Conservation (phyloP, 2,329 filamentous ascomycete genomes). For the Lasiodiplodia citricola region DNA sequence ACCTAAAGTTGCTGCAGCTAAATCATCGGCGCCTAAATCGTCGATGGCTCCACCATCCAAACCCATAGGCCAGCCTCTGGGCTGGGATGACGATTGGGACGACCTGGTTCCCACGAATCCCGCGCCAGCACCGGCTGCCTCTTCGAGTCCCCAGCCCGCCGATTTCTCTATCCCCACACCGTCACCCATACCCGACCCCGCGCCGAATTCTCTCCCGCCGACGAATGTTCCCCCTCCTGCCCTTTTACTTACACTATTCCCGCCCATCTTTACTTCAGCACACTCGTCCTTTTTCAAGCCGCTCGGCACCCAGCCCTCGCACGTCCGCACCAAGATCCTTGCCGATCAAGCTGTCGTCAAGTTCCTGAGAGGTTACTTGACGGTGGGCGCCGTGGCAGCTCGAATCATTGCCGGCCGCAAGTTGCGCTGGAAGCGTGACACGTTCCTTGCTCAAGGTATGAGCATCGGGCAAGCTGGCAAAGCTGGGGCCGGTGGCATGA, state of each 20-base stretch:
- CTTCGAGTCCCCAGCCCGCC: background rate
- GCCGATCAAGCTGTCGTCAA: slow-evolving; percentile 65
- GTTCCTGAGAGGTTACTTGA: slow-evolving; percentile 69
- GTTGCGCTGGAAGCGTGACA: slow-evolving; percentile 88
- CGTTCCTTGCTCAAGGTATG: slow-evolving; percentile 83
- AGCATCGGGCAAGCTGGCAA: slow-evolving; percentile 76
- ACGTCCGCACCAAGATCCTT: slow-evolving; percentile 67
- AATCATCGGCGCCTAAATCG: background rate
- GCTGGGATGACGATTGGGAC: slow-evolving; percentile 42
- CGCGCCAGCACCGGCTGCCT: slow-evolving; percentile 21
- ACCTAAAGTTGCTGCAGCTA: slow-evolving; percentile 27
- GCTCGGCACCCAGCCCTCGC: slow-evolving; percentile 62
- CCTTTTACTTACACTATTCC: slow-evolving; percentile 77
- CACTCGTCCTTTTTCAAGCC: slow-evolving; percentile 69
- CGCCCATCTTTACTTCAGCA: slow-evolving; percentile 70
- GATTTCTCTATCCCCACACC: slow-evolving; percentile 4
- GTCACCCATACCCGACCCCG: slow-evolving; percentile 28
- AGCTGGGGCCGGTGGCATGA: slow-evolving; percentile 85
- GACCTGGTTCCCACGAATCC: slow-evolving; percentile 37
- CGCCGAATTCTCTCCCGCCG: slow-evolving; percentile 60
- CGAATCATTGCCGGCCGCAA: slow-evolving; percentile 84
- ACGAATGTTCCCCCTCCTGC: slow-evolving; percentile 90
- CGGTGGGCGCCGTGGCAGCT: slow-evolving; percentile 70
- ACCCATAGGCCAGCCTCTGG: background rate
- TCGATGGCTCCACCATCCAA: background rate